Evolutionary conservation across 2,329 filamentous ascomycete genomes (phyloP).

Genomic region (Venturia nashicola): DNA sequence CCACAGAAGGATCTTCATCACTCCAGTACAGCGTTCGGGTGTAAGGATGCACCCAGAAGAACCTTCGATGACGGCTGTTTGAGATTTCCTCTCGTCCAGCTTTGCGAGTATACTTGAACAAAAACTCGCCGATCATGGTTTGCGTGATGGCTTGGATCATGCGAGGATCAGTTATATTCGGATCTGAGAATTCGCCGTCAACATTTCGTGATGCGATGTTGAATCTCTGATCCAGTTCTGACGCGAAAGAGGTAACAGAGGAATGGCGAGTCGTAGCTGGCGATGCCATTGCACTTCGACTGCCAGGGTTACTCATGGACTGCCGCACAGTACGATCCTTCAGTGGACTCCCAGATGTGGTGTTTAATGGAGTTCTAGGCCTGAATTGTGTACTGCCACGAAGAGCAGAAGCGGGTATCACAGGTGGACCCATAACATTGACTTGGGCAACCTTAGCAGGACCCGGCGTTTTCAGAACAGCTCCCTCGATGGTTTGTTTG

Average conservation of each 20-base stretch:
- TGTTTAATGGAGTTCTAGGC: constrained; percentile 25
- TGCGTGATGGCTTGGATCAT: constrained; percentile 99
- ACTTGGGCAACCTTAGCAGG: constrained; percentile 22
- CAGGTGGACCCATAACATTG: constrained; percentile 69
- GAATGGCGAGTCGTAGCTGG: constrained; percentile 51
- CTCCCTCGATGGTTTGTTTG: constrained; percentile 72
- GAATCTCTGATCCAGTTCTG: constrained; percentile 85
- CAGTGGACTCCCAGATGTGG: constrained; percentile 13
- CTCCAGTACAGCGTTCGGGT: constrained; percentile 96
- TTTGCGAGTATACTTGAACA: constrained; percentile 98
- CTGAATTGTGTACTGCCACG: constrained; percentile 25
- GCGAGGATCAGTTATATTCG: constrained; percentile 73
- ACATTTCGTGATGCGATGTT: constrained; percentile 43
- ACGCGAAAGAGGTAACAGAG: constrained; percentile 89
- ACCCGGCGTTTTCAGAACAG: constrained; percentile 26
- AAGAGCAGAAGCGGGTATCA: constrained; percentile 66
- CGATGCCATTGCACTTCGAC: constrained; percentile 35
- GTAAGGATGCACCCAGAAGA: constrained; percentile 99
- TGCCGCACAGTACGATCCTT: constrained; percentile 3
- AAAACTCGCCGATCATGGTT: constrained; percentile 97
- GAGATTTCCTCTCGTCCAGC: constrained; percentile 70
- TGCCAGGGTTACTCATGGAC: constrained; percentile 8
- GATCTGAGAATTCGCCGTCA: constrained; percentile 37
- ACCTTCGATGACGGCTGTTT: constrained; percentile 78
- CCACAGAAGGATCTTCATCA: constrained; percentile 69